phyloP scores from a whole-genome alignment of 306 rosid genomes.

The Biancaea sappan region DNA sequence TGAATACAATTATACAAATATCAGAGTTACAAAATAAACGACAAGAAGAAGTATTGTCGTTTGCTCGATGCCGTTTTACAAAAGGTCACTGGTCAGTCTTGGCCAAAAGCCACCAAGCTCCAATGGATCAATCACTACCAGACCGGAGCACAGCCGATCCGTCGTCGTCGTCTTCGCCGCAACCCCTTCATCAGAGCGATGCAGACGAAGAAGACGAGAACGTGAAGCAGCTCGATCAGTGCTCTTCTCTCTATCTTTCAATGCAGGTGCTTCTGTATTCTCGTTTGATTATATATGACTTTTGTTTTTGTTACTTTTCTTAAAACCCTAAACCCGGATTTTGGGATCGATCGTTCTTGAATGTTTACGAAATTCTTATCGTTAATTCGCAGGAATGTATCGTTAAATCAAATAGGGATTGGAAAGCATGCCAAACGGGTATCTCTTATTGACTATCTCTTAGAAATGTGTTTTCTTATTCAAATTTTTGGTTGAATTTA shows the following conservation, averaged over 20 bases:
- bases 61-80: not conserved
- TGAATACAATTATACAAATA: too few species aligned
- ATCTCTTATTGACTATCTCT: not conserved
- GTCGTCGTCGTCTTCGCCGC: constrained; percentile 12
- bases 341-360: not conserved
- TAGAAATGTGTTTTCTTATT: not conserved
- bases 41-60: not conserved
- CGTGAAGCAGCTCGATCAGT: constrained; percentile 76
- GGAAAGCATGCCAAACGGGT: constrained; percentile 87
- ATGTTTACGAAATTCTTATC: not conserved
- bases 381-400: constrained; percentile 70
- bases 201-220: constrained; percentile 78
- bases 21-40: not conserved
- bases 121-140: constrained; percentile 33
- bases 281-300: not conserved
- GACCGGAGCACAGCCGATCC: constrained; percentile 23
- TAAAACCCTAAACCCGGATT: constrained; percentile 52
- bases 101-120: not conserved
- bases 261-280: constrained; percentile 59
- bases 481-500: not conserved
- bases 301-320: not conserved
- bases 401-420: constrained; percentile 60
- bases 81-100: not conserved
- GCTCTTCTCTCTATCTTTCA: constrained; percentile 66
- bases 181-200: constrained; percentile 51